A percentile compares a stretch with the other conserved stretches of the same genome.
Evolutionary conservation across 352 stramenopile genomes (phyloP).

Genomic region (Elongisporangium undulatum): DNA sequence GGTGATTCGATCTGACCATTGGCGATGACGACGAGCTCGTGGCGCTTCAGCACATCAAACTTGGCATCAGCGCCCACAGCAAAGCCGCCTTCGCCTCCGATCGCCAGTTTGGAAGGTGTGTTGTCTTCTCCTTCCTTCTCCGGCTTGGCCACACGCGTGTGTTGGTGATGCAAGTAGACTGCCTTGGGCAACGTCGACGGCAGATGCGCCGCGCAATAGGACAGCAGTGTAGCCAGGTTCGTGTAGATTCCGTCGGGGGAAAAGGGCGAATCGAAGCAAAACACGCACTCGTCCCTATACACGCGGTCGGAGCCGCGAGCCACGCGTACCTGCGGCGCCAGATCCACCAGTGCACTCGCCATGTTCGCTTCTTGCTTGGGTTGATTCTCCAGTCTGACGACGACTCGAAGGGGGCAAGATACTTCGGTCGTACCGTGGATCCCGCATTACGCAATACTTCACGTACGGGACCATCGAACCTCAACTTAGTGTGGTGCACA

Average conservation of each 20-base stretch:
- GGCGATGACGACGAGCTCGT: constrained; percentile 64
- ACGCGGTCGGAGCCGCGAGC: constrained; percentile 72
- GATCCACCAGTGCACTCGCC: constrained; percentile 10
- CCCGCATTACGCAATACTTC: not conserved
- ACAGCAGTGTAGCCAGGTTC: constrained; percentile 93
- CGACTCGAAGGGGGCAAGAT: not conserved
- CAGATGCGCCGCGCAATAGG: constrained; percentile 63
- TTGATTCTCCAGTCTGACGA: not conserved
- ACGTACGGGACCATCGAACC: not conserved
- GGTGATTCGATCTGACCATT: constrained; percentile 31
- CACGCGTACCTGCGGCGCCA: constrained; percentile 35
- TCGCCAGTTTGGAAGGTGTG: constrained; percentile 90
- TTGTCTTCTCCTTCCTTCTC: constrained; percentile 11
- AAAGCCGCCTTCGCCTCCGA: constrained; percentile 96
- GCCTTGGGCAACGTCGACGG: constrained; percentile 3
- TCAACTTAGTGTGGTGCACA: not conserved
- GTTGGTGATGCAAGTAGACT: constrained; percentile 79
- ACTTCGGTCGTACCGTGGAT: not conserved
- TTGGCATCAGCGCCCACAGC: constrained; percentile 80
- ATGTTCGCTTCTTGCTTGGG: not conserved
- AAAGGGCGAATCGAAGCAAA: constrained; percentile 93
- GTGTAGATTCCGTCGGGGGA: constrained; percentile 77
- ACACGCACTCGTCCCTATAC: constrained; percentile 97
- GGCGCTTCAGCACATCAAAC: constrained; percentile 79
- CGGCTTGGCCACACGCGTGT: constrained; percentile 29